Percentiles rank a stretch among this genome's conserved stretches.
These are phyloP conservation scores for Tanacetum coccineum DNA, from an alignment of 129 eudicot genomes.

Conservation along the genomic window DNA sequence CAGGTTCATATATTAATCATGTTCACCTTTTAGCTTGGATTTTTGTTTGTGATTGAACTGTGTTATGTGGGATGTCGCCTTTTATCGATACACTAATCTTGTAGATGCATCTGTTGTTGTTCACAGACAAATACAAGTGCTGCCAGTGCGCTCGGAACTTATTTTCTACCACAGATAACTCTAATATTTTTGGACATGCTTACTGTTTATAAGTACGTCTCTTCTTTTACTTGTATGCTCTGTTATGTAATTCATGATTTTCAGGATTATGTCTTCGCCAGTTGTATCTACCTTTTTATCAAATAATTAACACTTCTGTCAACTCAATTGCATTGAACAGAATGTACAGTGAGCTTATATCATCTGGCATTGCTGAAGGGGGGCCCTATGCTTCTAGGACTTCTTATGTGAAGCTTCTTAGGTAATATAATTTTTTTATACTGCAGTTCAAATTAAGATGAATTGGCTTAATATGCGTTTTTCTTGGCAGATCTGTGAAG, in stretches of 20 bases:
- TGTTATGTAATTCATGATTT: neutral
- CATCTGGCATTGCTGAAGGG: conserved; percentile 83
- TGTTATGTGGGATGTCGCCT: neutral
- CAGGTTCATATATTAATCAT: conserved; percentile 49
- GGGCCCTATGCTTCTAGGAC: conserved; percentile 87
- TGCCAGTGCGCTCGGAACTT: conserved; percentile 88
- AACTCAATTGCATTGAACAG: conserved; percentile 37
- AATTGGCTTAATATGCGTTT: neutral
- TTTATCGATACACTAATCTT: neutral
- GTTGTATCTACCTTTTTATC: neutral
- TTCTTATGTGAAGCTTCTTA: conserved; percentile 83
- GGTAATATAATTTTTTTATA: conserved; percentile 34
- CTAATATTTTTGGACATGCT: conserved; percentile 95
- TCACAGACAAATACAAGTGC: conserved; percentile 96
- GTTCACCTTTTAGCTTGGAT: too few relatives aligned
- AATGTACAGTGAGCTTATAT: conserved; percentile 98
- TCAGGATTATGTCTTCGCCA: neutral
- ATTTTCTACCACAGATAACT: conserved; percentile 75
- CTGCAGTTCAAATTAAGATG: neutral
- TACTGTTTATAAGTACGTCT: conserved; percentile 74
- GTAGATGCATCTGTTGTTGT: conserved; percentile 11
- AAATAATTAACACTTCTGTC: neutral
- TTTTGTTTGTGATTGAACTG: too few relatives aligned
- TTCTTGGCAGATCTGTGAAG: conserved; percentile 75
- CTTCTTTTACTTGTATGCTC: neutral